Evolutionary conservation across 2,329 filamentous ascomycete species (phyloP), one percentile per base, ranked within the genome.

Genomic region (Lachnellula subtilissima): DNA sequence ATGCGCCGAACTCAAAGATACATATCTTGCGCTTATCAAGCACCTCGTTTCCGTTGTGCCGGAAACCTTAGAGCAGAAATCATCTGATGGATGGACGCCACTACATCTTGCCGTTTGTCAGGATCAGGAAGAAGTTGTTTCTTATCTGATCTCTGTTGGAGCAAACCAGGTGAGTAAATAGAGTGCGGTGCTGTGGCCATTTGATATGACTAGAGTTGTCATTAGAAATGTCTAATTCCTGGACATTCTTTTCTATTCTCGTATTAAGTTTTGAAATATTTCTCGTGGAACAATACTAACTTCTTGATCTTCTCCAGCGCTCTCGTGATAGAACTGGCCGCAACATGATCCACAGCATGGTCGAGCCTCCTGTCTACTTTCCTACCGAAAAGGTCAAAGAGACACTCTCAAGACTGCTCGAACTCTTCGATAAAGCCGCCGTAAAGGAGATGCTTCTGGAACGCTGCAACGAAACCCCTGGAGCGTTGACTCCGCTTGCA

Each of bases 281-380:
- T 7, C 28, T 28, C 28, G 28, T 28, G 8, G 28, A 28, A 28
- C 28, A 28, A 9, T 28, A 9, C 28, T 28, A 28, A 28, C 28
- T 28, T 28, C 28, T 28, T 7, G 7, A 28, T 28, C 9, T 28
- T 28, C 28, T 28, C 28, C 9, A 28, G 66, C 81, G 82, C 1
- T 74, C 74, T 36, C 84, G 84, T 23, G 85, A 89, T 65, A 72
- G 72, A 9, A 67, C 73, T 3, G 83, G 83, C 11, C 78, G 82
- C 61, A 95, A 93, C 63, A 73, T 93, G 15, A 60, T 93, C 1
- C 90, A 95, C 65, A 74, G 78, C 2, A 75, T 85, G 64, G 75
- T 39, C 7, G 8, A 39, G 61, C 11, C 12, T 3, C 22, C 19
- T 45, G n/a, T 35, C 8, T 4, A 35, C 2, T 6, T 19, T 17